Evolutionary conservation across 352 stramenopile genomes (phyloP).

Genomic region (Globisporangium rhizosaccharum): DNA sequence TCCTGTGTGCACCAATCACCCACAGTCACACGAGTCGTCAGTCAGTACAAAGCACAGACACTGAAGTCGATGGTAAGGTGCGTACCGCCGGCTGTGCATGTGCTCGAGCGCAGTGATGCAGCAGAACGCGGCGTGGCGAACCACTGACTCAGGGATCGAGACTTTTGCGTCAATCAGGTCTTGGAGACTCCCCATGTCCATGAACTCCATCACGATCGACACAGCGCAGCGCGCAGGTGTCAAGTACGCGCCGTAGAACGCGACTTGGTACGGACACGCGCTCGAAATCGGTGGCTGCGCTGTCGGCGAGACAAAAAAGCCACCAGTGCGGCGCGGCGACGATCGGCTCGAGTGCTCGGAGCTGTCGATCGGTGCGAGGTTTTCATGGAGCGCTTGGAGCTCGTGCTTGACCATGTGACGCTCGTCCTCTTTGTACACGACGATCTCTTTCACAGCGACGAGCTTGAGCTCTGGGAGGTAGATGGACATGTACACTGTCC

Average conservation of each 20-base stretch:
- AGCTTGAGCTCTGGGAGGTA: constrained; percentile 82
- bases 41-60: neutral
- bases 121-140: constrained; percentile 79
- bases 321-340: neutral
- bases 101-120: constrained; percentile 77
- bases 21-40: neutral
- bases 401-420: constrained; percentile 83
- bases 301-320: constrained; percentile 9
- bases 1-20: constrained; percentile 19
- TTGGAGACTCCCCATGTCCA: constrained; percentile 88
- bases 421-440: constrained; percentile 78
- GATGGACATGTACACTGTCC: constrained; percentile 73
- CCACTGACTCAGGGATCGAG: constrained; percentile 44
- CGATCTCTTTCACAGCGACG: constrained; percentile 84
- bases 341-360: too few species aligned
- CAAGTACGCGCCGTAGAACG: constrained; percentile 87
- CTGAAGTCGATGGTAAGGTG: too few species aligned
- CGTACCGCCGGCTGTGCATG: constrained; percentile 73
- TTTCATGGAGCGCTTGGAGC: constrained; percentile 81
- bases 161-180: constrained; percentile 50
- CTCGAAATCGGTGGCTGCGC: neutral
- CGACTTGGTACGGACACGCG: constrained; percentile 76
- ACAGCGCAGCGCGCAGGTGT: constrained; percentile 67
- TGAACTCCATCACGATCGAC: constrained; percentile 91
- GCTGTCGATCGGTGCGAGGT: constrained; percentile 62